Conservation (phyloP, 768 basidiomycete genomes). For the Tylopilus balloui region DNA sequence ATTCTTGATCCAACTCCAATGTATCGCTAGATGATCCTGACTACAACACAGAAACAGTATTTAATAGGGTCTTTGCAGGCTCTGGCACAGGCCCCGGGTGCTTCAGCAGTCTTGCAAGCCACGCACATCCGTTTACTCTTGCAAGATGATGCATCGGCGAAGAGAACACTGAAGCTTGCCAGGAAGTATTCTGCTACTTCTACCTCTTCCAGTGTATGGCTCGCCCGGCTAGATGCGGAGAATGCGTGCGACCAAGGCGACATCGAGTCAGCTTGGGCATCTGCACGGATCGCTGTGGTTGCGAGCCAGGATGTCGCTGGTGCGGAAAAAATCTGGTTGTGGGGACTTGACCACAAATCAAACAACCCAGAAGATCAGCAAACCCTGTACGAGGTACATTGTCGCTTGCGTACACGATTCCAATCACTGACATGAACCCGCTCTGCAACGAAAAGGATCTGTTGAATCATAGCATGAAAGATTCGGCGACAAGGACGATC, state of each 20-base stretch:
- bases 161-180: constrained; percentile 37
- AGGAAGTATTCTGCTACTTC: constrained; percentile 44
- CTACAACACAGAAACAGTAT: constrained; percentile 46
- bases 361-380: constrained; percentile 13
- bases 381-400: constrained; percentile 34
- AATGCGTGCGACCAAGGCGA: constrained; percentile 22
- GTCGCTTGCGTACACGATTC: neutral
- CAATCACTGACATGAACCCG: neutral
- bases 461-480: constrained; percentile 45
- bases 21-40: neutral
- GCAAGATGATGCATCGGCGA: constrained; percentile 20
- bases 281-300: constrained; percentile 39
- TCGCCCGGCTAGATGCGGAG: constrained; percentile 48
- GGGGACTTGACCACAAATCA: constrained; percentile 40
- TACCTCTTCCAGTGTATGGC: constrained; percentile 45
- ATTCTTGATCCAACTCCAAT: neutral
- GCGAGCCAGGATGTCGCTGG: constrained; percentile 21
- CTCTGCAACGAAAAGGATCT: constrained; percentile 32
- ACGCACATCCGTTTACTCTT: constrained; percentile 36
- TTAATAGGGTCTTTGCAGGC: constrained; percentile 43
- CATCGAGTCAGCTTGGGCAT: constrained; percentile 37
- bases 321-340: constrained; percentile 46
- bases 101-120: constrained; percentile 31
- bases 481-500: constrained; percentile 34
- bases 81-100: constrained; percentile 24